Evolutionary conservation across 306 rosid genomes (phyloP), one percentile per base, ranked within the genome.

Genomic region (Gleditsia sinensis): DNA sequence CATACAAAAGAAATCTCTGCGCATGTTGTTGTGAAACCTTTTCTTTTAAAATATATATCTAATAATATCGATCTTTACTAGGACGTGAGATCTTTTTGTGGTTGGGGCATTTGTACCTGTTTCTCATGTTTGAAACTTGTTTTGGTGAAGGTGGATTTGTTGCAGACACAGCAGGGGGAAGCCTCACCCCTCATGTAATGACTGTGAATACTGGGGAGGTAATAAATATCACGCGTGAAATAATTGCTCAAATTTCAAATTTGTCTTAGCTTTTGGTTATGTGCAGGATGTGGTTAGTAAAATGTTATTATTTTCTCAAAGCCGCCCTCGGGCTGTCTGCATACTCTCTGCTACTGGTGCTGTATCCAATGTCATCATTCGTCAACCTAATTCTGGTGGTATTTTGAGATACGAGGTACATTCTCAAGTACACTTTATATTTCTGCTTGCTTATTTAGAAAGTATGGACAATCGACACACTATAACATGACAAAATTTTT

Each of bases 261-360:
- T 53, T 33, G 1, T 23, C 13, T 63, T 43, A 3, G 12, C 60
- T 56, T 75, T 43, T 75, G 78, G n/a, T 64, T 0, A 19, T 28
- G 70, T 76, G 30, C 88, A 91, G 96, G 86, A 89, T 71, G 37
- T 86, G 45, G 65, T 66, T 0, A 4, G 42, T 12, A 79, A 7
- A 28, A 61, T 88, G 64, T 16, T 48, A 12, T 20, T 71, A 7
- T 51, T 86, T 59, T 57, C 71, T 46, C 42, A 14, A 0, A 72
- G 7, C 7, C 60, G 78, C 23, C 56, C 60, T 64, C 70, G 54
- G 1, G 24, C 82, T 32, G 66, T 78, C 65, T 83, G 85, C 69
- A 21, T 92, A n/a, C 79, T 87, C 20, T 77, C 91, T 32, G 91
- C 86, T 9, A 54, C 25, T 51, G 97, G 97, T 46, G 10, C 5